Evolutionary conservation across 2,329 filamentous ascomycete species (phyloP).

Genomic region (Neopestalotiopsis rosae): DNA sequence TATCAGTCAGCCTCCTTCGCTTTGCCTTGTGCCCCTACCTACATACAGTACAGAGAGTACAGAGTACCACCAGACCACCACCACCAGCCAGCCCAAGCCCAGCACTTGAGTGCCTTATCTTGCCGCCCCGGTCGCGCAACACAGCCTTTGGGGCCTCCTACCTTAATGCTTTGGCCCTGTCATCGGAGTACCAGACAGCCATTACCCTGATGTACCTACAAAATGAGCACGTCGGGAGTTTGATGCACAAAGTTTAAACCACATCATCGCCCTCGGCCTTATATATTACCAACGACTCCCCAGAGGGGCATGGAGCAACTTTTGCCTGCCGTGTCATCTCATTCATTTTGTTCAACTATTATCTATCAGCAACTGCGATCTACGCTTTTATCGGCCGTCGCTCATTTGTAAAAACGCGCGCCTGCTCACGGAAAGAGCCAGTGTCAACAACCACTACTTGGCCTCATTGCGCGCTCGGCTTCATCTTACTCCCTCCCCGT

Average conservation of each 20-base stretch:
- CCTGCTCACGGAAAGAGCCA: not conserved
- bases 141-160: too few species aligned
- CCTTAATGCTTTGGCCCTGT: not conserved
- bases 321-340: not conserved
- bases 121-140: too few species aligned
- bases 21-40: not conserved
- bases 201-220: not conserved
- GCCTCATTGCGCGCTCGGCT: too few species aligned
- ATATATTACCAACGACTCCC: not conserved
- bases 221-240: not conserved
- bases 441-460: not conserved
- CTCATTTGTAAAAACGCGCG: not conserved
- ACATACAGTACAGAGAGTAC: too few species aligned
- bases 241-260: not conserved
- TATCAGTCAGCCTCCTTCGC: slow-evolving; percentile 1
- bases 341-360: not conserved
- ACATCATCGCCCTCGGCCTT: not conserved
- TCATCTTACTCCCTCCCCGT: not conserved
- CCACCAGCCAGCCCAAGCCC: too few species aligned
- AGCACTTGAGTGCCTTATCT: too few species aligned
- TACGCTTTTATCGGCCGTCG: not conserved
- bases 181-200: not conserved
- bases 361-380: not conserved
- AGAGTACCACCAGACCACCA: too few species aligned
- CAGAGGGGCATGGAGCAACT: not conserved